Evolutionary conservation across 768 basidiomycete genomes (phyloP).

Genomic region (Krasilnikovozyma curviuscula): DNA sequence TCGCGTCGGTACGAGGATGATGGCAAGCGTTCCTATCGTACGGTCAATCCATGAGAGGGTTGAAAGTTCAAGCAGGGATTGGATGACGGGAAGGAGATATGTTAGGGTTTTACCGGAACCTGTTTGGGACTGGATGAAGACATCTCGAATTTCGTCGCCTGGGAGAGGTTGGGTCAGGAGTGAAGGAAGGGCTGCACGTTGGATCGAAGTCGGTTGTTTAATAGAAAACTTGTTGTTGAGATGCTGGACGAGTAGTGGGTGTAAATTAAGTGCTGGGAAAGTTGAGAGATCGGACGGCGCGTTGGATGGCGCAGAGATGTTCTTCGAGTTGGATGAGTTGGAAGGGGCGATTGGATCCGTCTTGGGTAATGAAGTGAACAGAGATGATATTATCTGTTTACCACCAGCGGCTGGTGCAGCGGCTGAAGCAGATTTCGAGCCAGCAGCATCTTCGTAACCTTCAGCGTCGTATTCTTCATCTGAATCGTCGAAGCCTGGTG

Average conservation of each 20-base stretch:
- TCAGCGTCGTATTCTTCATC: conserved; percentile 12
- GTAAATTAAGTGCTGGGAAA: conserved; percentile 63
- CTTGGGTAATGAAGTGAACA: conserved; percentile 53
- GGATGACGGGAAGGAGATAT: conserved; percentile 82
- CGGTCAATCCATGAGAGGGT: conserved; percentile 83
- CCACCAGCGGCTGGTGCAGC: background rate
- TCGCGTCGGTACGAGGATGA: conserved; percentile 85
- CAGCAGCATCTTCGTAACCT: conserved; percentile 9
- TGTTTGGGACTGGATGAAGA: conserved; percentile 89
- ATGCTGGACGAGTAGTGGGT: conserved; percentile 60
- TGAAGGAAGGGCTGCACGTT: conserved; percentile 48
- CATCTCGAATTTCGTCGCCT: conserved; percentile 35
- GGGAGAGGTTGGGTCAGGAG: conserved; percentile 33
- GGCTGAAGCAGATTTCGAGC: background rate
- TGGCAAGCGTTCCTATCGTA: conserved; percentile 79
- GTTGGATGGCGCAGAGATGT: background rate
- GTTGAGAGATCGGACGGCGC: conserved; percentile 28
- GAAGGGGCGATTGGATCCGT: background rate
- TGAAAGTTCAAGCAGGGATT: conserved; percentile 78
- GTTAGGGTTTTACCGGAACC: conserved; percentile 62
- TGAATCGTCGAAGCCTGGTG: conserved; percentile 6
- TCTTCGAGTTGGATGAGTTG: background rate
- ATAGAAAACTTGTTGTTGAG: conserved; percentile 63
- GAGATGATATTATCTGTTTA: conserved; percentile 52
- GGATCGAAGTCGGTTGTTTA: conserved; percentile 70